These are phyloP conservation scores for Tolypocladium guangdongense DNA, from an alignment of 2,329 filamentous ascomycete species.

Conservation along the genomic window DNA sequence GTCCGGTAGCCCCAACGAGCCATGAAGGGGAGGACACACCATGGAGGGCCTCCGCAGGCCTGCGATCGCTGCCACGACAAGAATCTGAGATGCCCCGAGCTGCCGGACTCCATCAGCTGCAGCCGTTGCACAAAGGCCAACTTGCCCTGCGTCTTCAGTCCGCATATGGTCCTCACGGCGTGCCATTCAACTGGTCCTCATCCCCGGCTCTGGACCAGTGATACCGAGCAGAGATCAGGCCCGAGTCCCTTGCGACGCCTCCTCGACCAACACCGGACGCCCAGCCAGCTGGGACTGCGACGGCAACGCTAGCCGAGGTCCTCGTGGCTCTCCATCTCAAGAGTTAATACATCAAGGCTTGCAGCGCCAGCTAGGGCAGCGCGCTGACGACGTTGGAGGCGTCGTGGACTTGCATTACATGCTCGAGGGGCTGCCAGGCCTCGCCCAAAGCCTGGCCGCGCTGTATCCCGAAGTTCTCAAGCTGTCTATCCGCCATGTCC, in stretches of 20 bases:
- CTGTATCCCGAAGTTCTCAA: constrained; percentile 21
- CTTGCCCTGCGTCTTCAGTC: constrained; percentile 31
- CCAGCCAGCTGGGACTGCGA: background rate
- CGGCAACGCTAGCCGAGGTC: constrained; percentile 9
- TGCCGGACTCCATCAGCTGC: constrained; percentile 22
- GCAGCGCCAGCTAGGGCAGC: constrained; percentile 10
- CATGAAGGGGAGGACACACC: background rate
- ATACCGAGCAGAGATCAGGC: background rate
- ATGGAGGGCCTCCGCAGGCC: constrained; percentile 15
- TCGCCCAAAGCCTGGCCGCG: constrained; percentile 22
- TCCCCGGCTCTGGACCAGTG: constrained; percentile 6
- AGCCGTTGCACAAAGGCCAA: constrained; percentile 30
- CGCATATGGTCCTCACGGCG: constrained; percentile 8
- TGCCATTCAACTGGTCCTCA: constrained; percentile 12
- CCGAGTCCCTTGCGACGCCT: background rate
- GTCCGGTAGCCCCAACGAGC: background rate
- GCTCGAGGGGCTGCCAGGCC: constrained; percentile 23
- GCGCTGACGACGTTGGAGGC: constrained; percentile 11
- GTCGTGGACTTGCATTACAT: constrained; percentile 13
- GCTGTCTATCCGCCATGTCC: background rate
- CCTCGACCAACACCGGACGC: background rate
- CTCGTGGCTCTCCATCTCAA: constrained; percentile 8
- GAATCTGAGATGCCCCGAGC: constrained; percentile 34
- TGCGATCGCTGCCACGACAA: constrained; percentile 36
- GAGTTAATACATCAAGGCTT: constrained; percentile 9